These are phyloP conservation scores for Laguncularia racemosa DNA, from an alignment of 345 rosid genomes.

Conservation along the genomic window DNA sequence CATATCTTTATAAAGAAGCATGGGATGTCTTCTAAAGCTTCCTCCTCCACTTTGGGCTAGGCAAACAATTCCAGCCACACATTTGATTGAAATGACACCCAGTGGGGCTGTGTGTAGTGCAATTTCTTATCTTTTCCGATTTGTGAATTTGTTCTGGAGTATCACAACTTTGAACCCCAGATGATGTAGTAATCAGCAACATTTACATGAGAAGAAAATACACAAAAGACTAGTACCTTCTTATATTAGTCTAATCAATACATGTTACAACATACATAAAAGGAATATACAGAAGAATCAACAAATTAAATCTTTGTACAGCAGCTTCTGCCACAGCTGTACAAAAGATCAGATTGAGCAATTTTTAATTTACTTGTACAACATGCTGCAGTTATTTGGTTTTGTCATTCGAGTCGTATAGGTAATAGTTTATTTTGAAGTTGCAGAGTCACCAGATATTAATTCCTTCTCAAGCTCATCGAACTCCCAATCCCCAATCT, in stretches of 20 bases:
- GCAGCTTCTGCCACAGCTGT: constrained; percentile 19
- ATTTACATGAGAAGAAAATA: background rate
- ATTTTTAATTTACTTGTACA: constrained; percentile 1
- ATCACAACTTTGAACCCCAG: no score
- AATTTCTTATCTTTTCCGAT: background rate
- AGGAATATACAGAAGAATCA: constrained; percentile 52
- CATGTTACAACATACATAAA: constrained; percentile 22
- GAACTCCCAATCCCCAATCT: constrained; percentile 92
- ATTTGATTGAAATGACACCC: background rate
- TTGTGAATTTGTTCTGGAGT: background rate
- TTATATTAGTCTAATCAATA: constrained; percentile 11
- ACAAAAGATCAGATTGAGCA: constrained; percentile 6
- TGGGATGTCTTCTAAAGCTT: no score
- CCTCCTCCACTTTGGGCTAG: constrained; percentile 6
- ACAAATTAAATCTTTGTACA: constrained; percentile 17
- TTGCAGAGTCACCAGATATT: constrained; percentile 33
- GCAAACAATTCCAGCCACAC: background rate
- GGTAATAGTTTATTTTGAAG: constrained; percentile 16
- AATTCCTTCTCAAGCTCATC: constrained; percentile 93
- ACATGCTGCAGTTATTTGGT: constrained; percentile 3
- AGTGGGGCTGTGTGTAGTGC: background rate
- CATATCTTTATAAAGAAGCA: constrained; percentile 2
- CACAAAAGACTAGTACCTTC: background rate
- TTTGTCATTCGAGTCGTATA: background rate
- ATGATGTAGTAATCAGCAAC: no score